phyloP scores from a whole-genome alignment of 179 eudicot species.

The Amaranthus tricolor region DNA sequence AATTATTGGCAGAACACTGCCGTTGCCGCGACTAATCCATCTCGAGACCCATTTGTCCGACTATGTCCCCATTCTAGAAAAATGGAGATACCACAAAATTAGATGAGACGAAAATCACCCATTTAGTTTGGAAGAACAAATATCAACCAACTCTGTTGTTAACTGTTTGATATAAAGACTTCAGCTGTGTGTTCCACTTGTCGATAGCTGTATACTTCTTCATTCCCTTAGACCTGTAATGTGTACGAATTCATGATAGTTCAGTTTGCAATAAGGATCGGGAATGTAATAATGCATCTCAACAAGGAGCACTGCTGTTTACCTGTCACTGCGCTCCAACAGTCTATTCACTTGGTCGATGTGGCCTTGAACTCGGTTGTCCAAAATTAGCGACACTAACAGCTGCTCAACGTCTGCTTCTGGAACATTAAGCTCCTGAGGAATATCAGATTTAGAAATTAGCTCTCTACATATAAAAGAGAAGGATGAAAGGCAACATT shows the following conservation, averaged over 20 bases:
- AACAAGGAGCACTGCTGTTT: not conserved
- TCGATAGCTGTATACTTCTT: constrained; percentile 70
- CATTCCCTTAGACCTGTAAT: constrained; percentile 46
- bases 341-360: constrained; percentile 94
- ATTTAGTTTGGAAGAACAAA: not conserved
- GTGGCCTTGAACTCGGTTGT: constrained; percentile 90
- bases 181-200: constrained; percentile 94
- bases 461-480: not conserved
- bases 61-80: constrained; percentile 12
- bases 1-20: constrained; percentile 12
- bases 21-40: constrained; percentile 13
- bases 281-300: not conserved
- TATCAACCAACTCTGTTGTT: constrained; percentile 59
- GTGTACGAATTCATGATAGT: not conserved
- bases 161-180: constrained; percentile 64
- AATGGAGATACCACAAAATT: constrained; percentile 8
- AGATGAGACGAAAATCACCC: not conserved
- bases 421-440: constrained; percentile 93
- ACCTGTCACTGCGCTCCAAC: constrained; percentile 86
- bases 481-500: too few species aligned
- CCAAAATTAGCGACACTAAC: constrained; percentile 85
- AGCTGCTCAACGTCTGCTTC: constrained; percentile 87
- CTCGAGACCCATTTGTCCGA: constrained; percentile 8
- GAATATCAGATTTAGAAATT: constrained; percentile 1
- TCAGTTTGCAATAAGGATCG: not conserved